Percentiles rank a stretch among this genome's conserved stretches.
Evolutionary conservation across 2,329 filamentous ascomycete genomes (phyloP).

Genomic region (Cordyceps militaris): DNA sequence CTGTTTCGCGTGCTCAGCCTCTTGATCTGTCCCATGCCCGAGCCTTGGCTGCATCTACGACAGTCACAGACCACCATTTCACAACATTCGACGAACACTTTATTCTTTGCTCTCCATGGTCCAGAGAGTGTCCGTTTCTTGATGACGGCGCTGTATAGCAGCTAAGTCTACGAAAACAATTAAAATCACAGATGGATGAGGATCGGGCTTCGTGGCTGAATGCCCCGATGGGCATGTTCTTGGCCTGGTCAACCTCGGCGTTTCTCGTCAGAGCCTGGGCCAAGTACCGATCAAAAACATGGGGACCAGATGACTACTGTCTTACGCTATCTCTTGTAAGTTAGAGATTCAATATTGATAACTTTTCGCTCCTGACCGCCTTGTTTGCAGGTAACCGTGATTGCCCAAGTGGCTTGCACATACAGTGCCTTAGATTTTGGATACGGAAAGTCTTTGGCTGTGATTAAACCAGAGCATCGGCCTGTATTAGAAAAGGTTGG

Average conservation of each 20-base stretch:
- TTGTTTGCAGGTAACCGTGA: not conserved
- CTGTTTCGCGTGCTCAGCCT: too few relatives aligned
- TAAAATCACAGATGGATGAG: constrained; percentile 11
- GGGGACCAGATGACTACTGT: constrained; percentile 14
- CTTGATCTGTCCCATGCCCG: not conserved
- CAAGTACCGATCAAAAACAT: constrained; percentile 14
- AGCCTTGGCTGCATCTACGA: not conserved
- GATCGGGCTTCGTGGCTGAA: constrained; percentile 14
- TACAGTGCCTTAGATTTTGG: constrained; percentile 4
- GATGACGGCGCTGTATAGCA: not conserved
- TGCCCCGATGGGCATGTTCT: constrained; percentile 14
- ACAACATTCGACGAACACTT: not conserved
- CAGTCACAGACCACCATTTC: not conserved
- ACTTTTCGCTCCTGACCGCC: not conserved
- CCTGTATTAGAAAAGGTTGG: not conserved
- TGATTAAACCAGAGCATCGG: not conserved
- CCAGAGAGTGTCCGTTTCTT: too few relatives aligned
- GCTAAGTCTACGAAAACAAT: not conserved
- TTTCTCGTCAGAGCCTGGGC: constrained; percentile 15
- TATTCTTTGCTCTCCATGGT: not conserved
- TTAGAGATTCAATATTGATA: too few relatives aligned
- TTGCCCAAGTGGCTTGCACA: not conserved
- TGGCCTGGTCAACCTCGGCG: constrained; percentile 13
- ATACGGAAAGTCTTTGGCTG: not conserved
- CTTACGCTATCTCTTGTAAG: constrained; percentile 13